Evolutionary conservation across 495 filamentous ascomycete species (phyloP).

Genomic region (Baudoinia panamericana): DNA sequence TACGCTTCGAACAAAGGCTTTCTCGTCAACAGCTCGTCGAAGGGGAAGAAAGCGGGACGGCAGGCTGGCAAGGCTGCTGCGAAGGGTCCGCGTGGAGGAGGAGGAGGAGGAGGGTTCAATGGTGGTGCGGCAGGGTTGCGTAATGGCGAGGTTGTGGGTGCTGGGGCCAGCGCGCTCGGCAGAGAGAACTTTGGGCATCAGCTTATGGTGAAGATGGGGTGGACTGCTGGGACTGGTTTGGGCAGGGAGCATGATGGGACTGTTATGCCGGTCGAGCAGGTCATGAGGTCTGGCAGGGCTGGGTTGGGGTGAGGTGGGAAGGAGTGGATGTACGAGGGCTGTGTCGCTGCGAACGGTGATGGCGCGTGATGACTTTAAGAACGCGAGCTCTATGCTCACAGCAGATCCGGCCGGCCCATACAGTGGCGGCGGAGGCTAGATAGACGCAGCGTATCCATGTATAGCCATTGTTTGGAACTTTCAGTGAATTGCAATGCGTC

Average conservation of each 20-base stretch:
- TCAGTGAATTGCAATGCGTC: too few species aligned
- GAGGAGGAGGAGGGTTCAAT: constrained; percentile 33
- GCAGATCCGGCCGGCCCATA: too few species aligned
- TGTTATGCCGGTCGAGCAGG: constrained; percentile 68
- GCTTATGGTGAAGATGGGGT: constrained; percentile 97
- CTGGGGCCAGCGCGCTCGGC: constrained; percentile 68
- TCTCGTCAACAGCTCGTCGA: neutral
- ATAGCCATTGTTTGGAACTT: too few species aligned
- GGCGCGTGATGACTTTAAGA: too few species aligned
- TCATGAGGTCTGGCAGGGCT: constrained; percentile 73
- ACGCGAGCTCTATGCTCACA: too few species aligned
- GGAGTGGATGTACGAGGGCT: too few species aligned
- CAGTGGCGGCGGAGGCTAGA: too few species aligned
- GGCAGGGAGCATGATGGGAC: constrained; percentile 82
- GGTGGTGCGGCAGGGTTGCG: constrained; percentile 42
- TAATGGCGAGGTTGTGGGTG: constrained; percentile 87
- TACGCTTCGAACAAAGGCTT: constrained; percentile 1
- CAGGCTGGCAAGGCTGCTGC: constrained; percentile 2
- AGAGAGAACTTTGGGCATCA: constrained; percentile 68
- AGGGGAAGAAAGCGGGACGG: constrained; percentile 22
- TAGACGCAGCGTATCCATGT: too few species aligned
- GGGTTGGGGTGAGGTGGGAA: constrained; percentile 74
- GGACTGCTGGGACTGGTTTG: constrained; percentile 77
- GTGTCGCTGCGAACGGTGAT: too few species aligned
- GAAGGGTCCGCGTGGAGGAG: constrained; percentile 3